phyloP scores from a whole-genome alignment of 140 eudicot species.

The Anethum foeniculum region DNA sequence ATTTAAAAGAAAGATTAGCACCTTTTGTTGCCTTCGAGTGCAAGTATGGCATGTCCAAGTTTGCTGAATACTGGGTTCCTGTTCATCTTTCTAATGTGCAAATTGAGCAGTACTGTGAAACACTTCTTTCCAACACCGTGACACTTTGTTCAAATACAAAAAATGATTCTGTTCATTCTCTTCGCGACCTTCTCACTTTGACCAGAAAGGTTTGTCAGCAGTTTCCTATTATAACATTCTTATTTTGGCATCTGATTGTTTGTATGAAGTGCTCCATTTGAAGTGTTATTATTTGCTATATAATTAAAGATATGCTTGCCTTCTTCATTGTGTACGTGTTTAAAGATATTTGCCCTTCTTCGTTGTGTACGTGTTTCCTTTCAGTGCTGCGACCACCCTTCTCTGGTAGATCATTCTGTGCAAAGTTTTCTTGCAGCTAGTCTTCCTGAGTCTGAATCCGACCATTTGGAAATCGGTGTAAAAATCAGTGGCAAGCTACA shows the following conservation, averaged over 20 bases:
- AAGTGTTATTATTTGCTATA: not conserved
- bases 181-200: conserved; percentile 38
- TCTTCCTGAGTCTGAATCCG: conserved; percentile 14
- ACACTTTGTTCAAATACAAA: conserved; percentile 35
- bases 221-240: not conserved
- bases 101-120: conserved; percentile 53
- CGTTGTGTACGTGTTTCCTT: not conserved
- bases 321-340: not conserved
- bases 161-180: conserved; percentile 18
- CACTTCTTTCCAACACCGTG: conserved; percentile 30
- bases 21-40: conserved; percentile 37
- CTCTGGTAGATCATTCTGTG: conserved; percentile 55
- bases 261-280: not conserved
- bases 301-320: not conserved
- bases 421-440: conserved; percentile 24
- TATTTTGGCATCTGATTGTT: not conserved
- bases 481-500: conserved; percentile 56
- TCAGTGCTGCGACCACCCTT: conserved; percentile 90
- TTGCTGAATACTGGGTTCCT: conserved; percentile 74
- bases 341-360: conserved; percentile 1
- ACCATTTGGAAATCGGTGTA: conserved; percentile 44
- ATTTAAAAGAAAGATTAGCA: conserved; percentile 26
- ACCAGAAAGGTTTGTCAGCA: conserved; percentile 41
- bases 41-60: conserved; percentile 17
- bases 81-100: conserved; percentile 56